phyloP scores from a whole-genome alignment of 225 moss, liverwort and hornwort genomes.

The Pleurozium schreberi region DNA sequence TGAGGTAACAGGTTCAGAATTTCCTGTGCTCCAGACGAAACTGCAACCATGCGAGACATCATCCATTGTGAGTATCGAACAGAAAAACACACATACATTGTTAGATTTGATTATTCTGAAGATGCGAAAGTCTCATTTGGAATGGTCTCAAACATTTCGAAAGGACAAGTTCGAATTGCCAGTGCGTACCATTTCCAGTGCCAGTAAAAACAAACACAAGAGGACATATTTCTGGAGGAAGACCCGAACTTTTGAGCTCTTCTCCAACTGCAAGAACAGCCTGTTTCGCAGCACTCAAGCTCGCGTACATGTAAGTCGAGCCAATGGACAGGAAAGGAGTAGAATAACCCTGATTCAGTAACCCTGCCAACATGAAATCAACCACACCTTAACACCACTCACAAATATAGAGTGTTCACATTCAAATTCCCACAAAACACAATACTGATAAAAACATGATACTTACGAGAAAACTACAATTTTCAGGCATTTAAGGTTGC shows the following conservation, averaged over 20 bases:
- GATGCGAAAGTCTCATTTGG: neutral
- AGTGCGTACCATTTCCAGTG: conserved; percentile 66
- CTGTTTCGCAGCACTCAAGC: conserved; percentile 75
- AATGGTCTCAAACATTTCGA: neutral
- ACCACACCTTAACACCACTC: neutral
- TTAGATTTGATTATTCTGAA: neutral
- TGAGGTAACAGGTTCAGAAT: conserved; percentile 80
- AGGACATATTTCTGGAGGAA: conserved; percentile 79
- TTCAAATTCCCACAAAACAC: neutral
- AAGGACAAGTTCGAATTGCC: neutral
- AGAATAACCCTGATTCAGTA: conserved; percentile 72
- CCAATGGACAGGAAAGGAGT: conserved; percentile 89
- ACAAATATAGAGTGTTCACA: neutral
- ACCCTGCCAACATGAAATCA: conserved; percentile 40
- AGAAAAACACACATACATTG: neutral
- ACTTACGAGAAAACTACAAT: neutral
- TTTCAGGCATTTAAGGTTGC: neutral
- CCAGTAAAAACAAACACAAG: conserved; percentile 90
- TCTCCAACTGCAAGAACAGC: conserved; percentile 80
- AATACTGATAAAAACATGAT: neutral
- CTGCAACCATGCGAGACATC: conserved; percentile 28
- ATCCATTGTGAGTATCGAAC: neutral
- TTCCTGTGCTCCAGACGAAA: conserved; percentile 88
- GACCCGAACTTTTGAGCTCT: conserved; percentile 70
- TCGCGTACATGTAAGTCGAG: conserved; percentile 88